Evolutionary conservation across 768 basidiomycete species (phyloP), one percentile per base, ranked within the genome.

Genomic region (Amanita jacksonii): DNA sequence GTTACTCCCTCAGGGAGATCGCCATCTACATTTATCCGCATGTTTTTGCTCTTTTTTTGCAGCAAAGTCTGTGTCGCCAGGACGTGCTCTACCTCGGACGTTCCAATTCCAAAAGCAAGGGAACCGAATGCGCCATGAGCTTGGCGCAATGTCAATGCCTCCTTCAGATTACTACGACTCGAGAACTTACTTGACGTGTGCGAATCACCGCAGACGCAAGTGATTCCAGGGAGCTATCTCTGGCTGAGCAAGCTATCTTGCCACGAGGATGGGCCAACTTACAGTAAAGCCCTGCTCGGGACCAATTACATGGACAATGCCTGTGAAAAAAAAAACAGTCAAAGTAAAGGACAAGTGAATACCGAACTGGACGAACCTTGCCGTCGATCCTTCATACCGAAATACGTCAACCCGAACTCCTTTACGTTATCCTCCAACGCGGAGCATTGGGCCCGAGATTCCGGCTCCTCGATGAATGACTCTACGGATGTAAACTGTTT

Each of bases 211-310:
- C 90, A 93, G 41, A 92, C 90, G 55, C 82, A 85, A 27, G 82
- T 85, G 36, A 80, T 83, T 10, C 82, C 82, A 5, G 82, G 82
- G 24, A 85, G 70, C 81, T 83, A 52, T n/a, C n/a, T n/a, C n/a
- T 16, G 22, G 23, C 8, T 37, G 20, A 44, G 18, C 48, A 52
- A 15, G 45, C 27, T 50, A 15, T 46, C 19, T 33, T 18, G 25
- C 32, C 18, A 22, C 37, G 32, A 22, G 20, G 13, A 30, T 44
- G 41, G 15, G 10, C 43, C 34, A 23, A 19, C 72, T 42, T 56
- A 79, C 80, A 36, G 90, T 92, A 59, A 93, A 93, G 30, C 90
- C 90, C 67, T 93, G 90, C 58, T 93, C 90, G 39, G 90, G 90
- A 35, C 89, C 90, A 56, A 93, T 93, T 50, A 93, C 72, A 62